Evolutionary conservation across 1,139 yeast genomes (phyloP).

Genomic region (Ashbya aceris): DNA sequence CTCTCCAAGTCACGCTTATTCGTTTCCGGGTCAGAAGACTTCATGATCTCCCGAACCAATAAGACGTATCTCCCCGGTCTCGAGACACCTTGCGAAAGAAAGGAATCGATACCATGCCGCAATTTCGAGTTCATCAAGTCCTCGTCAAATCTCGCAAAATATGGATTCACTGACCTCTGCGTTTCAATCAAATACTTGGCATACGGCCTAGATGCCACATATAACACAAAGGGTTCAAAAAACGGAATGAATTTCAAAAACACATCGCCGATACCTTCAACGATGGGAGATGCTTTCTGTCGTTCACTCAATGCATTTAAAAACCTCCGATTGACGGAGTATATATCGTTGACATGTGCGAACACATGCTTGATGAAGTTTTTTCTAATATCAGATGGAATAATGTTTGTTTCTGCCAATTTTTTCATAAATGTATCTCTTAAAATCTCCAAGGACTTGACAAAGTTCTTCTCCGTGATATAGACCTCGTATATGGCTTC

Average conservation of each 20-base stretch:
- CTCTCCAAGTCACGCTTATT: slow-evolving; percentile 63
- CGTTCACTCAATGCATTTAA: slow-evolving; percentile 86
- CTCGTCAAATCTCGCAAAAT: slow-evolving; percentile 85
- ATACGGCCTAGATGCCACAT: slow-evolving; percentile 93
- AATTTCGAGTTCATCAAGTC: slow-evolving; percentile 79
- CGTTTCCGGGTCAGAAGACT: slow-evolving; percentile 49
- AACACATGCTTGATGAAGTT: slow-evolving; percentile 87
- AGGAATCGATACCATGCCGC: slow-evolving; percentile 86
- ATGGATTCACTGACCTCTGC: slow-evolving; percentile 81
- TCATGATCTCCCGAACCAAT: slow-evolving; percentile 71
- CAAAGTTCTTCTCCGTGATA: slow-evolving; percentile 90
- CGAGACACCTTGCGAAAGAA: slow-evolving; percentile 89
- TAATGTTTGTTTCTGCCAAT: slow-evolving; percentile 71
- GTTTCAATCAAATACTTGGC: slow-evolving; percentile 95
- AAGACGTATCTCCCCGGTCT: slow-evolving; percentile 93
- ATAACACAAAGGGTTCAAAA: slow-evolving; percentile 85
- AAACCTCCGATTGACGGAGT: slow-evolving; percentile 70
- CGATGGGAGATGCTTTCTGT: slow-evolving; percentile 82
- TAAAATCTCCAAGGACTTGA: slow-evolving; percentile 85
- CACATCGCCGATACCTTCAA: slow-evolving; percentile 78
- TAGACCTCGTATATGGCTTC: slow-evolving; percentile 92
- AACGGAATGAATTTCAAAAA: slow-evolving; percentile 74
- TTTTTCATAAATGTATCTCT: slow-evolving; percentile 94
- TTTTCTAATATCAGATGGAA: slow-evolving; percentile 83
- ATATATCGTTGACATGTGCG: slow-evolving; percentile 80